Percentiles rank a stretch among this genome's conserved stretches.
Conservation (phyloP, 139 green algal species). For the Astrephomene gubernaculifera region DNA sequence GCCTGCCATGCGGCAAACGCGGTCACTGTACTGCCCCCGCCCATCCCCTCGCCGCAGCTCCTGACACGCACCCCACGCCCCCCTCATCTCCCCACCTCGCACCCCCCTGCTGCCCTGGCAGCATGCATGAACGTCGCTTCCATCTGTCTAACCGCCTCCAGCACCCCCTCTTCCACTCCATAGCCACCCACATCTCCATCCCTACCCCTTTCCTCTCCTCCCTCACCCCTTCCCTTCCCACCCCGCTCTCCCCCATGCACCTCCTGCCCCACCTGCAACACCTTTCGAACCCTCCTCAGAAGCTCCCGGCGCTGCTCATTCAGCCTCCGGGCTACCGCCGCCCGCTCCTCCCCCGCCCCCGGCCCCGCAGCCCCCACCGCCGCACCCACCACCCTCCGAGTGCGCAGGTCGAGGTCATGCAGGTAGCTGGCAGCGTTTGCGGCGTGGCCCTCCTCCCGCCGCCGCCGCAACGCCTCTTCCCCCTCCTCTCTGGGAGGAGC, state of each 20-base stretch:
- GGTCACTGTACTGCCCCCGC: too few relatives aligned
- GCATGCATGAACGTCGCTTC: constrained; percentile 16
- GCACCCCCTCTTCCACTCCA: not conserved
- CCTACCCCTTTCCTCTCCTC: too few relatives aligned
- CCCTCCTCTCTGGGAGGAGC: not conserved
- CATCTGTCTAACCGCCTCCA: not conserved
- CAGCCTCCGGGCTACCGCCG: not conserved
- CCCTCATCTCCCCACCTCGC: not conserved
- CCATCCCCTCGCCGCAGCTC: too few relatives aligned
- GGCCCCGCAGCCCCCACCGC: not conserved
- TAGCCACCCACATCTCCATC: not conserved
- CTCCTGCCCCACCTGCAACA: not conserved
- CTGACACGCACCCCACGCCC: not conserved
- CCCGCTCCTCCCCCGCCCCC: not conserved
- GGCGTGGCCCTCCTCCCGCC: constrained; percentile 8
- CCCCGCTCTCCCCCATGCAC: not conserved
- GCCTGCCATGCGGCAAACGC: too few relatives aligned
- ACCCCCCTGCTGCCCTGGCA: too few relatives aligned
- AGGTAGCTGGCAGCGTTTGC: constrained; percentile 26
- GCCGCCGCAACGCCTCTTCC: not conserved
- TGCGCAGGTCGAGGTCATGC: constrained; percentile 19
- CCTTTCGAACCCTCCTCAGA: not conserved
- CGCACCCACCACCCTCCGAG: not conserved
- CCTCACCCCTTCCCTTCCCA: not conserved
- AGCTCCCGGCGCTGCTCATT: constrained; percentile 15